Percentiles rank a stretch among this genome's conserved stretches.
These are phyloP conservation scores for Neonectria faginata DNA, from an alignment of 2,329 filamentous ascomycete species.

Conservation along the genomic window DNA sequence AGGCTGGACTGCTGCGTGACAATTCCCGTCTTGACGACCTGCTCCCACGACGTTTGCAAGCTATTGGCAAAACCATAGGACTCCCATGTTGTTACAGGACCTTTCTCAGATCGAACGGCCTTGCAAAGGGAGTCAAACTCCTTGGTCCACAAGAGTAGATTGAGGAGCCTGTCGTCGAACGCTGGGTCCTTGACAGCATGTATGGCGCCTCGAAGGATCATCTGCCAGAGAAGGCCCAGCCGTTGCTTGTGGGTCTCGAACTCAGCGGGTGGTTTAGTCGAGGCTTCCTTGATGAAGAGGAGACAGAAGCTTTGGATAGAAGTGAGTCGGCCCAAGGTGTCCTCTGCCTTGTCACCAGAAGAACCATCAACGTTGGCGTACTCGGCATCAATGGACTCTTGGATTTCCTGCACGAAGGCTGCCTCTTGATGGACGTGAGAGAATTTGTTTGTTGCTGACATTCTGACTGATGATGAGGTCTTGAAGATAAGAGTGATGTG, in stretches of 20 bases:
- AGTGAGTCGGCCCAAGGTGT: neutral
- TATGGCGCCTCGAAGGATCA: neutral
- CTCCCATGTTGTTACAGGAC: neutral
- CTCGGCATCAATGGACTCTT: neutral
- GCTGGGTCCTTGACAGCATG: neutral
- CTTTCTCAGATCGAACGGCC: neutral
- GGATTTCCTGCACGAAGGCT: neutral
- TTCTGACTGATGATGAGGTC: no score
- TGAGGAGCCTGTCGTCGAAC: constrained; percentile 21
- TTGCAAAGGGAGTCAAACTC: constrained; percentile 1
- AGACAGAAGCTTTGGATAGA: neutral
- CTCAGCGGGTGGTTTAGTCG: neutral
- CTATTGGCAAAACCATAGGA: constrained; percentile 15
- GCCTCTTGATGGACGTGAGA: neutral
- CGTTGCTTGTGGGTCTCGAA: neutral
- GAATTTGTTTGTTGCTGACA: neutral
- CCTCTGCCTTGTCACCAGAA: neutral
- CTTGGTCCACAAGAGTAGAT: constrained; percentile 12
- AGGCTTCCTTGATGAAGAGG: neutral
- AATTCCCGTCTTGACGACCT: neutral
- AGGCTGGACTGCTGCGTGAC: constrained; percentile 5
- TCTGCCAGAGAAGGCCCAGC: neutral
- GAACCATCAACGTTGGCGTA: neutral
- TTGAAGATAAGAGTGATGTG: neutral
- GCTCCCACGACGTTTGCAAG: constrained; percentile 13